Base-by-base conservation (phyloP, 352 stramenopile genomes). In the Phytophthora palmivora region DNA sequence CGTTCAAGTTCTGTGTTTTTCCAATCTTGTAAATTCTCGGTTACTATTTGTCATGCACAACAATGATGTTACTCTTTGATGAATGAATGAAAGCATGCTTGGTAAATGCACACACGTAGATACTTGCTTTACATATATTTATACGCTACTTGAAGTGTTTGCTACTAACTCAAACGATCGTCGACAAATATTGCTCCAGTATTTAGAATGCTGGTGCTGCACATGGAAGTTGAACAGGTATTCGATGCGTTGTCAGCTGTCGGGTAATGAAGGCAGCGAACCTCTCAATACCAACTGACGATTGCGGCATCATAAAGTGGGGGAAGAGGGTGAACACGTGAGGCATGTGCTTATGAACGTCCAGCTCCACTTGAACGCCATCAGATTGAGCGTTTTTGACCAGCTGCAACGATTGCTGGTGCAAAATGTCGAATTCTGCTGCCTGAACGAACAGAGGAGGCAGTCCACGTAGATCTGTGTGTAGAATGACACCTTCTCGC, bases 261-360 rank as follows among this genome's bases (percentile, higher is more conserved):
- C 56, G 57, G 7, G 61, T 69, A 7, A 78, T 66, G 41, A 89
- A 91, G 9, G 22, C 66, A 4, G 74, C 78, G 46, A 87, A 72
- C 26, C 51, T 54, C 5, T 79, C 33, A 7, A 88, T 67, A 2
- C 77, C 82, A 6, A 79, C 66, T 15, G 66, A 71, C 9, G 76
- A 76, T 36, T 87, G 61, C 3, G 82, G 79, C 37, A 91, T 58
- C 24, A 86, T 60, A 11, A 67, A 61, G 16, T 76, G 66, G 1
- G 79, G 79, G 28, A 87, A 79, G 1, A 79, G 45, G 3, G 70
- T 83, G 70, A 91, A 91, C 7, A 86, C 76, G 45, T 91, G 82
- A 3, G 79, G 78, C 67, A 91, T 83, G 59, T 74, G 70, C 2
- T 45, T 22, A 34, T 88, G 79, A 19, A 87, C 49, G 49, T 91